These are phyloP conservation scores for Yamadazyma paraphyllophila DNA, from an alignment of 805 yeast species.

Conservation along the genomic window DNA sequence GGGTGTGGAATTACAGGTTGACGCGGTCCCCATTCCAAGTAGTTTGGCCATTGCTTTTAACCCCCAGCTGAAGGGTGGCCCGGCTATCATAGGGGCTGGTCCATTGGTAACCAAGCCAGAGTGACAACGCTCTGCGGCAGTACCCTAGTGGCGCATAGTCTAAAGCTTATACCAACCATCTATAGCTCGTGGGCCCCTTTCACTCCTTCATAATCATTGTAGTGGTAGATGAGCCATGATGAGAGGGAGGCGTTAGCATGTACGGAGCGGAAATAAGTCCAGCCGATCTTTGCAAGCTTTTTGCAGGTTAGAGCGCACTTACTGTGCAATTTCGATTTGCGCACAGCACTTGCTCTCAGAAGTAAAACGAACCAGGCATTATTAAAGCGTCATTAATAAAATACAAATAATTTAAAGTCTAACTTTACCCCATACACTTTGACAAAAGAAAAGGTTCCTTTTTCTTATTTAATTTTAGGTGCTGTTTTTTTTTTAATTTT, in stretches of 20 bases:
- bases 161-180: too few species aligned
- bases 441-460: constrained; percentile 2
- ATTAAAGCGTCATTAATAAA: constrained; percentile 2
- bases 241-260: neutral
- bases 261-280: neutral
- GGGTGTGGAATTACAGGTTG: neutral
- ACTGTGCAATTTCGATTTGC: neutral
- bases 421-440: constrained; percentile 5
- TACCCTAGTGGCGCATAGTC: too few species aligned
- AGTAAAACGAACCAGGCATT: neutral
- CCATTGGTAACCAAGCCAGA: too few species aligned
- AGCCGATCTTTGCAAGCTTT: neutral
- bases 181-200: too few species aligned
- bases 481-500: neutral
- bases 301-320: constrained; percentile 8
- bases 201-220: too few species aligned
- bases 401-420: neutral
- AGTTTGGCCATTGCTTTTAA: too few species aligned
- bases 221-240: too few species aligned
- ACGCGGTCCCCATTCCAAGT: neutral
- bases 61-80: too few species aligned
- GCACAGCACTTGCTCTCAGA: neutral
- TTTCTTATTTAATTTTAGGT: neutral
- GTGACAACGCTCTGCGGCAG: too few species aligned
- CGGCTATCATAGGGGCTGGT: too few species aligned